phyloP scores from a whole-genome alignment of 805 yeast species.

The Saccharomyces mikatae region DNA sequence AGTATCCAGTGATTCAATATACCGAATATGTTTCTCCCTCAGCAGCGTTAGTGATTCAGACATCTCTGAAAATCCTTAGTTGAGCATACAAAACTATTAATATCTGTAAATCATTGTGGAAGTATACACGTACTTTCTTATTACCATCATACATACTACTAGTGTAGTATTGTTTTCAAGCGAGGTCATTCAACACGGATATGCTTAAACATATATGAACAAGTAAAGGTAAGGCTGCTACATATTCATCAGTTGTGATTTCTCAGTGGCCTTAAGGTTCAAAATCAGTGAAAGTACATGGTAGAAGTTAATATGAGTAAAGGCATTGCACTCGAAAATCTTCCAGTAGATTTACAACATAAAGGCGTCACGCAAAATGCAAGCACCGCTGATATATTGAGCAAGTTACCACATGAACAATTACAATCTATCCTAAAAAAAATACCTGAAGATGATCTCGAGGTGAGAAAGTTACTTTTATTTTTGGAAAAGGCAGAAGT shows the following conservation, averaged over 20 bases:
- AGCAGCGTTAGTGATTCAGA: constrained; percentile 3
- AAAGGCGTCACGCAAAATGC: constrained; percentile 14
- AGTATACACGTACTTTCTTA: neutral
- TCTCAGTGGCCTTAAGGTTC: neutral
- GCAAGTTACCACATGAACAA: constrained; percentile 18
- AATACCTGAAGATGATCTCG: constrained; percentile 61
- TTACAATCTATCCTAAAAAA: constrained; percentile 8
- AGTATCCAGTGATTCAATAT: constrained; percentile 47
- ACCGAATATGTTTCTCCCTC: constrained; percentile 50
- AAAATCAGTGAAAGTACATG: neutral
- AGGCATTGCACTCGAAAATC: constrained; percentile 13
- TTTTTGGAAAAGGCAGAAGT: constrained; percentile 50
- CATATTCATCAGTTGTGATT: neutral
- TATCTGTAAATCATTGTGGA: neutral
- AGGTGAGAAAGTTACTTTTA: constrained; percentile 45
- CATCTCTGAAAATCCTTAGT: neutral
- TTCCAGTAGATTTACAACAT: constrained; percentile 18
- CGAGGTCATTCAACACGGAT: neutral
- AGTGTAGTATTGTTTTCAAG: neutral
- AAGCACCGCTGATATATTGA: constrained; percentile 23
- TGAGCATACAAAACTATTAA: neutral
- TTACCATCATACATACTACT: neutral
- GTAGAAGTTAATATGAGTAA: neutral
- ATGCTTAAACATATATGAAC: neutral
- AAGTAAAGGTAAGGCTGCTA: neutral